Evolutionary conservation across 1,139 yeast genomes (phyloP).

Genomic region (Taphrina populina): DNA sequence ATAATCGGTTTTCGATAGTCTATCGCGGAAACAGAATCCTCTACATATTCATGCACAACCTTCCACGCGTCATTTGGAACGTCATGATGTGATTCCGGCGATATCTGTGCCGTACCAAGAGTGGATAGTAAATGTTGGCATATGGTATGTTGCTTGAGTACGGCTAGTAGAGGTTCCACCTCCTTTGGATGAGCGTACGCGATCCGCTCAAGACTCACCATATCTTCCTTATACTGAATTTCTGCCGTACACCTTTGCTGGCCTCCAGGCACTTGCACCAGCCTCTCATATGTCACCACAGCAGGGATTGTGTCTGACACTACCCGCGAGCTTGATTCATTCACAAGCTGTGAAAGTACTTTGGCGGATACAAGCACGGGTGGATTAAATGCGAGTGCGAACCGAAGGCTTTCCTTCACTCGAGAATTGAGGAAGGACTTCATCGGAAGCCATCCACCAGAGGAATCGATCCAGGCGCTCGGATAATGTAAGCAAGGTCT

Average conservation of each 20-base stretch:
- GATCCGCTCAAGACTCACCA: background rate
- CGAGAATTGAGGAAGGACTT: conserved; percentile 7
- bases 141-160: background rate
- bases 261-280: background rate
- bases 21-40: background rate
- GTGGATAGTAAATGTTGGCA: conserved; percentile 6
- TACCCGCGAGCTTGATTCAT: background rate
- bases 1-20: conserved; percentile 6
- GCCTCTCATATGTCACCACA: background rate
- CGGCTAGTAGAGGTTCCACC: conserved; percentile 7
- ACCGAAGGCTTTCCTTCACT: conserved; percentile 2
- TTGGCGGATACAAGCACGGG: conserved; percentile 10
- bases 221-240: background rate
- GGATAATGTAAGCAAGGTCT: conserved; percentile 7
- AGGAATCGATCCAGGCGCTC: conserved; percentile 9
- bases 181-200: conserved; percentile 21
- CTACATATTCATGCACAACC: too few species aligned
- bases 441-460: conserved; percentile 7
- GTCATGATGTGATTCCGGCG: too few species aligned
- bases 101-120: too few species aligned
- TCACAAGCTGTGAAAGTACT: background rate
- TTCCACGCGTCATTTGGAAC: too few species aligned
- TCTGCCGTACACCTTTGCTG: background rate
- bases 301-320: background rate
- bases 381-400: conserved; percentile 18